phyloP scores from a whole-genome alignment of 1,284 basidiomycete genomes.

The Leccinum insigne region DNA sequence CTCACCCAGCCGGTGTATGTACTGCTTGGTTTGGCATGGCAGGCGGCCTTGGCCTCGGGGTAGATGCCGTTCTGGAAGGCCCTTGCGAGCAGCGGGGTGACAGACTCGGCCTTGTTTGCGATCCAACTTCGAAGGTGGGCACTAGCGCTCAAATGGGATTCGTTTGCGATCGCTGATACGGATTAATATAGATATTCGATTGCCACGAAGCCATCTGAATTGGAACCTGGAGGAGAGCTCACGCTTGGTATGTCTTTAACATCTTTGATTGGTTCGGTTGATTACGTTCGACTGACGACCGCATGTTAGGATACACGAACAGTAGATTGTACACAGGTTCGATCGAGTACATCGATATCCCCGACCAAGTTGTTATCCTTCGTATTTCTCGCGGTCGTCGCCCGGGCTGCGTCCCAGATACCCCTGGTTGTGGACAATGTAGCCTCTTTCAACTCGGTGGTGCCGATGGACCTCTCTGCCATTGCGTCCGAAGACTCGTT shows the following conservation, averaged over 20 bases:
- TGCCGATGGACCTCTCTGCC: conserved; percentile 21
- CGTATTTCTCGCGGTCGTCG: conserved; percentile 6
- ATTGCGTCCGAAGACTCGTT: conserved; percentile 40
- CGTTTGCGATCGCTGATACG: not conserved
- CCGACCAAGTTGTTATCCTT: conserved; percentile 15
- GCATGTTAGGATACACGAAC: conserved; percentile 39
- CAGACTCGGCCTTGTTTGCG: conserved; percentile 38
- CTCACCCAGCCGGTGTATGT: conserved; percentile 29
- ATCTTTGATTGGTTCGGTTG: not conserved
- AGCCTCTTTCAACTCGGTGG: not conserved
- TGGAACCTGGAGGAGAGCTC: conserved; percentile 34
- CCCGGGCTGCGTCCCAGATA: conserved; percentile 11
- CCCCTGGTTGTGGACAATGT: conserved; percentile 4
- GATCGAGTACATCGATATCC: conserved; percentile 37
- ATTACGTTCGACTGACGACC: conserved; percentile 12
- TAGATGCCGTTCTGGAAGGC: conserved; percentile 41
- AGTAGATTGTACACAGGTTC: conserved; percentile 39
- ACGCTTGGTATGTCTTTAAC: conserved; percentile 23
- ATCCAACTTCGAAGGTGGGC: conserved; percentile 39
- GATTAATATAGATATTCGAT: conserved; percentile 27
- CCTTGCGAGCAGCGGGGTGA: conserved; percentile 37
- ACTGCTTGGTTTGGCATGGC: conserved; percentile 30
- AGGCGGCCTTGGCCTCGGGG: conserved; percentile 27
- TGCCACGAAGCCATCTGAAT: conserved; percentile 13
- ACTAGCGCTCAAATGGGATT: not conserved